phyloP scores from a whole-genome alignment of 2,329 filamentous ascomycete species.

The Lomentospora prolificans region DNA sequence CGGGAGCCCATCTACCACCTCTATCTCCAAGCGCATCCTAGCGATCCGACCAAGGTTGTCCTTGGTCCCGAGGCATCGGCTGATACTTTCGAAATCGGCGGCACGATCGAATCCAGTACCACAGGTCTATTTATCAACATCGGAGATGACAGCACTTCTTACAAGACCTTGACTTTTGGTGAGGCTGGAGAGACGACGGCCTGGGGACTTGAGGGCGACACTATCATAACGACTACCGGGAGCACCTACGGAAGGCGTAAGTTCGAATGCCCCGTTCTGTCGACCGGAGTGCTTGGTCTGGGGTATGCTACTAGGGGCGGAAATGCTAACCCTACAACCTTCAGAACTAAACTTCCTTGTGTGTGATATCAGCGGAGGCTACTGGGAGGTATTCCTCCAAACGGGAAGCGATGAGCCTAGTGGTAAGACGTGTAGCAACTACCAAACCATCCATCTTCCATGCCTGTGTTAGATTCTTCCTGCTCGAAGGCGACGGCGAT shows the following conservation, averaged over 20 bases:
- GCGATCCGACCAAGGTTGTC: slow-evolving; percentile 31
- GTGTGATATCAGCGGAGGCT: slow-evolving; percentile 30
- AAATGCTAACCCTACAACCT: slow-evolving; percentile 9
- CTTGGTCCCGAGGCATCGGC: slow-evolving; percentile 39
- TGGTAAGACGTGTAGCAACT: slow-evolving; percentile 41
- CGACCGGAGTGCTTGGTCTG: no score
- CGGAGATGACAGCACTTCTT: slow-evolving; percentile 32
- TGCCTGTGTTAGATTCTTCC: slow-evolving; percentile 29
- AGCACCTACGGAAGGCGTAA: slow-evolving; percentile 33
- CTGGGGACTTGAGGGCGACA: slow-evolving; percentile 38
- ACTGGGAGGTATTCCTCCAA: slow-evolving; percentile 43
- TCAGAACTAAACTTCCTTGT: slow-evolving; percentile 41
- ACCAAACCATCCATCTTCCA: slow-evolving; percentile 43
- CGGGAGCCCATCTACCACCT: slow-evolving; percentile 40
- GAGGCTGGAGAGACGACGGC: slow-evolving; percentile 30
- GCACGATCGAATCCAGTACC: slow-evolving; percentile 38
- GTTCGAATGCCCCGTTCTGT: slow-evolving; percentile 12
- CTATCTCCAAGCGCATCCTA: slow-evolving; percentile 37
- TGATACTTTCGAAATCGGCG: slow-evolving; percentile 38
- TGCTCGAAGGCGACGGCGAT: not conserved
- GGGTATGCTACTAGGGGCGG: not conserved
- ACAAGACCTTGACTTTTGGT: slow-evolving; percentile 40
- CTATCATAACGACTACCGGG: slow-evolving; percentile 32
- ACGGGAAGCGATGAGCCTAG: slow-evolving; percentile 38
- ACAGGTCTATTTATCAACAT: slow-evolving; percentile 39